phyloP scores from a whole-genome alignment of 805 yeast species.

The Spathaspora arborariae region DNA sequence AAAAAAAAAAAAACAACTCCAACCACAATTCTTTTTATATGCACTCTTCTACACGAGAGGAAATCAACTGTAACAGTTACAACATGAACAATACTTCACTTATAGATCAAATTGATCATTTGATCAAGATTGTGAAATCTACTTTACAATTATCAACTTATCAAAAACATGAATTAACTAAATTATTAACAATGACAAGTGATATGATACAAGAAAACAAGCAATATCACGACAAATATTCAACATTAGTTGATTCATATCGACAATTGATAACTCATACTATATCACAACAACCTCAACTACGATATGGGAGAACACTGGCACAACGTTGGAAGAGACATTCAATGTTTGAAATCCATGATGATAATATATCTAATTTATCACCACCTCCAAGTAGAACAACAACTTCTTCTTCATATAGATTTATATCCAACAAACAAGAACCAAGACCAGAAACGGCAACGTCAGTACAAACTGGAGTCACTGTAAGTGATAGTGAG shows the following conservation, averaged over 20 bases:
- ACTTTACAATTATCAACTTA: background rate
- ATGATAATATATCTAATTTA: background rate
- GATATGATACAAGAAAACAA: background rate
- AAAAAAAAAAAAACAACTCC: background rate
- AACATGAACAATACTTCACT: background rate
- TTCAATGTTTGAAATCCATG: background rate
- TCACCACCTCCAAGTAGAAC: background rate
- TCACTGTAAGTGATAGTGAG: background rate
- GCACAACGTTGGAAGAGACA: background rate
- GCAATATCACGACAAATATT: background rate
- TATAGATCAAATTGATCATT: background rate
- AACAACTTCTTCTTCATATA: background rate
- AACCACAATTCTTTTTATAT: background rate
- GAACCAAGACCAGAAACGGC: background rate
- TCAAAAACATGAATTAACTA: constrained; percentile 4
- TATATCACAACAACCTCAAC: background rate
- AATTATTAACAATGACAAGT: constrained; percentile 2
- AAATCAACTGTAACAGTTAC: background rate
- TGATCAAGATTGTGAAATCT: background rate
- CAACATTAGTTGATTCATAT: background rate
- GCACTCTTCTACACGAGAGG: background rate
- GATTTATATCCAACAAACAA: background rate
- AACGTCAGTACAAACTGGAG: background rate
- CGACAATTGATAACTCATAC: background rate
- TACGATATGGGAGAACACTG: background rate